Evolutionary conservation across 2,329 filamentous ascomycete species (phyloP).

Genomic region (Exophiala bonariae): DNA sequence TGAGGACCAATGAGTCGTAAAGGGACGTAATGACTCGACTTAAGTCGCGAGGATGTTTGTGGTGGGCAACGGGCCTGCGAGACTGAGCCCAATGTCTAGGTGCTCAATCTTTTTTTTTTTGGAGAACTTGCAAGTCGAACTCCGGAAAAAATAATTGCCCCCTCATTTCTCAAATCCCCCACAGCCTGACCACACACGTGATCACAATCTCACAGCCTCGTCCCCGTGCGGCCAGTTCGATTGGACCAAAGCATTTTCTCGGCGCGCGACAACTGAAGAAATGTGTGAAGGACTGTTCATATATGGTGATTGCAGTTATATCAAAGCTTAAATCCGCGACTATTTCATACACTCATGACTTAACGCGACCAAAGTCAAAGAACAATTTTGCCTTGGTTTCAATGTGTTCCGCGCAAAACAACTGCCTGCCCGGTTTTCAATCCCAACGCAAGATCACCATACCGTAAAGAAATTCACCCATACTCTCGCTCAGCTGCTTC

Average conservation of each 20-base stretch:
- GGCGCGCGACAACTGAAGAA: too few relatives aligned
- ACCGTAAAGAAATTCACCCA: background rate
- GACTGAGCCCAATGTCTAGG: background rate
- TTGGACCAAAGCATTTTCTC: too few relatives aligned
- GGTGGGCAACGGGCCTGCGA: background rate
- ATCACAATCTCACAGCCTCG: background rate
- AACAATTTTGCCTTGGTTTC: constrained; percentile 7
- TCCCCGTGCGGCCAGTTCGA: too few relatives aligned
- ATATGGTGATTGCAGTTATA: too few relatives aligned
- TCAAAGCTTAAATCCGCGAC: background rate
- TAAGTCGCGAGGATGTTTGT: background rate
- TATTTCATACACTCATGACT: constrained; percentile 24
- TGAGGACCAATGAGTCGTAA: too few relatives aligned
- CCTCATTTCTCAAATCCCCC: background rate
- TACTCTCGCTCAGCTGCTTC: background rate
- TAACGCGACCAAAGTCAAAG: constrained; percentile 7
- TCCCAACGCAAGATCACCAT: background rate
- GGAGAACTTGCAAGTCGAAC: too few relatives aligned
- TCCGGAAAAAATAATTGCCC: background rate
- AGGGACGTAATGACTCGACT: too few relatives aligned
- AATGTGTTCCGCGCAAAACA: background rate
- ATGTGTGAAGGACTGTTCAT: too few relatives aligned
- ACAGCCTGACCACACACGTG: too few relatives aligned
- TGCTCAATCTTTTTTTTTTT: constrained; percentile 1
- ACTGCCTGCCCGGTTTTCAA: background rate